Evolutionary conservation across 306 rosid species (phyloP), one percentile per base, ranked within the genome.

Genomic region (Begonia masoniana): DNA sequence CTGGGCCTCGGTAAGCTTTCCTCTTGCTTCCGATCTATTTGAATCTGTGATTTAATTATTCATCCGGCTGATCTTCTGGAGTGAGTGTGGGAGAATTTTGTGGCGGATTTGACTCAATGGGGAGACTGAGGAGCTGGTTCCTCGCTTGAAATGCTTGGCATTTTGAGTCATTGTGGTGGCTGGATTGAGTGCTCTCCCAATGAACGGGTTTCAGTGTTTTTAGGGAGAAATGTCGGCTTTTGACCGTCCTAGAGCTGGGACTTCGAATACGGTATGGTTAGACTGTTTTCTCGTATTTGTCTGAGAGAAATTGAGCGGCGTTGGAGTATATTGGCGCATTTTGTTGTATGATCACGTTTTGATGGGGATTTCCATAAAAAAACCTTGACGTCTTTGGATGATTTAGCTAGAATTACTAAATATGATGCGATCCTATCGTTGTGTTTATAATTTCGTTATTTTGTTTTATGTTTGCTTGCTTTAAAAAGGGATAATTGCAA

Each of bases 191-290:
- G 49, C 9, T 41, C 67, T 59, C 61, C 62, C 68, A 58, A 76
- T 80, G 94, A 36, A 52, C 76, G 61, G 60, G 61, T 57, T 63
- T 56, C 56, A 42, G 63, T 61, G 70, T 42, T 65, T 31, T 31
- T 31, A 31, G 39, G 39, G 73, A 64, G 59, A 76, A 80, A 89
- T 91, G 99, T 79, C 99, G 58, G 77, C 96, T 68, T 81, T 83
- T 59, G 99, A 92, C 70, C 87, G 96, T 51, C 96, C 87, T 24
- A 62, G 95, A 47, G 84, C 77, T 10, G 95, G 69, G 35, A 74
- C 78, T 62, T 79, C 84, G 4, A 92, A 86, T 47, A 77, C 96
- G 83, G 99, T 92, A 74, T 59, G 66, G 43, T 16, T 41, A 43
- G 24, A 55, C 60, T 61, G 63, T 12, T 24, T 52, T n/a, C 48